Percentiles rank a stretch among this genome's conserved stretches.
Conservation (phyloP, 257 asterid genomes). For the Nicotiana knightiana region DNA sequence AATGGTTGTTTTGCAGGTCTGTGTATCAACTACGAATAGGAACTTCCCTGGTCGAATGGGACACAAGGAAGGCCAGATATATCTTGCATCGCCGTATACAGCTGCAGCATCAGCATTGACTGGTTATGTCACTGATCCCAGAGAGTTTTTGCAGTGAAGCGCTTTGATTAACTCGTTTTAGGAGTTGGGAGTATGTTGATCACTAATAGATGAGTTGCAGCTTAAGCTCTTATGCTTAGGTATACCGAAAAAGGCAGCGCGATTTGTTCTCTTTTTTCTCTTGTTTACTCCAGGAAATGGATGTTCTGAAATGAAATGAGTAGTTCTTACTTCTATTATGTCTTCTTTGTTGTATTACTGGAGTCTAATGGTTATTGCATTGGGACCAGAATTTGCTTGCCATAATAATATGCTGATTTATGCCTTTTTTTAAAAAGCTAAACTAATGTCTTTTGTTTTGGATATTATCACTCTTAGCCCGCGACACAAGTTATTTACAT, state of each 20-base stretch:
- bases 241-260: not conserved
- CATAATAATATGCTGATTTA: too few species aligned
- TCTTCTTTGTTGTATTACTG: not conserved
- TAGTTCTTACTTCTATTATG: not conserved
- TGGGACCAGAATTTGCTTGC: not conserved
- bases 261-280: not conserved
- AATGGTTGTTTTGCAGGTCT: constrained; percentile 42
- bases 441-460: too few species aligned
- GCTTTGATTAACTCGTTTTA: not conserved
- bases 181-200: constrained; percentile 1
- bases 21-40: constrained; percentile 86
- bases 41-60: constrained; percentile 99
- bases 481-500: too few species aligned
- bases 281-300: not conserved
- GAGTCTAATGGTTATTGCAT: not conserved
- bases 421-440: too few species aligned
- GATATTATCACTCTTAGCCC: too few species aligned
- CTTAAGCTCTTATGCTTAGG: not conserved
- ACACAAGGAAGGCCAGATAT: constrained; percentile 90
- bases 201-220: not conserved
- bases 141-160: constrained; percentile 72
- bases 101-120: constrained; percentile 98
- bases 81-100: constrained; percentile 98
- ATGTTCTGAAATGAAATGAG: not conserved
- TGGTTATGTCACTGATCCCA: constrained; percentile 89